A percentile compares a stretch with the other conserved stretches of the same genome.
Evolutionary conservation across 441 rosid genomes (phyloP).

Genomic region (Erysimum pusillum): DNA sequence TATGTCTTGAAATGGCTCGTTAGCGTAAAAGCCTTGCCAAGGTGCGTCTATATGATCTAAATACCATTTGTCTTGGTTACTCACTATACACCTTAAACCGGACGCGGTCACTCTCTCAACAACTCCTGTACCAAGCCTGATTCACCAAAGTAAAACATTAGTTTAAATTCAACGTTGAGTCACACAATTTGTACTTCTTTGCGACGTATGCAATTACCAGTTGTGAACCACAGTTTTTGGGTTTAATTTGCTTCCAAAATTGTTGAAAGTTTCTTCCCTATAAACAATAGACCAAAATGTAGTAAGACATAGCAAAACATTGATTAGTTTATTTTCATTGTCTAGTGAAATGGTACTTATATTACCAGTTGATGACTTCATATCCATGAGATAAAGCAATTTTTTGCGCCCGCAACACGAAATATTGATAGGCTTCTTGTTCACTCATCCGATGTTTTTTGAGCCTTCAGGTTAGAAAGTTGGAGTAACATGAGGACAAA

Average conservation of each 20-base stretch:
- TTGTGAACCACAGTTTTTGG: slow-evolving; percentile 79
- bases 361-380: slow-evolving; percentile 72
- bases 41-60: slow-evolving; percentile 66
- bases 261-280: slow-evolving; percentile 90
- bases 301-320: neutral
- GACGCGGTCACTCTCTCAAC: slow-evolving; percentile 64
- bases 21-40: slow-evolving; percentile 66
- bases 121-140: slow-evolving; percentile 75
- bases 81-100: slow-evolving; percentile 74
- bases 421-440: slow-evolving; percentile 70
- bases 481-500: slow-evolving; percentile 6
- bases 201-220: slow-evolving; percentile 52
- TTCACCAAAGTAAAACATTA: slow-evolving; percentile 6
- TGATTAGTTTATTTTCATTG: neutral
- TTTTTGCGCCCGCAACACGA: slow-evolving; percentile 69
- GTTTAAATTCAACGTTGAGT: neutral
- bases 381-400: slow-evolving; percentile 73
- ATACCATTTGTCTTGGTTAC: slow-evolving; percentile 88
- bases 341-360: neutral
- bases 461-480: slow-evolving; percentile 55
- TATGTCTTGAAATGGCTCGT: slow-evolving; percentile 69
- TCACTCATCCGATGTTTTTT: slow-evolving; percentile 53
- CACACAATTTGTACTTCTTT: neutral
- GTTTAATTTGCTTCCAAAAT: slow-evolving; percentile 65
- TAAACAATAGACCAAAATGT: slow-evolving; percentile 1